Base-by-base conservation (phyloP, 768 basidiomycete genomes). In the Amyloporia xantha region DNA sequence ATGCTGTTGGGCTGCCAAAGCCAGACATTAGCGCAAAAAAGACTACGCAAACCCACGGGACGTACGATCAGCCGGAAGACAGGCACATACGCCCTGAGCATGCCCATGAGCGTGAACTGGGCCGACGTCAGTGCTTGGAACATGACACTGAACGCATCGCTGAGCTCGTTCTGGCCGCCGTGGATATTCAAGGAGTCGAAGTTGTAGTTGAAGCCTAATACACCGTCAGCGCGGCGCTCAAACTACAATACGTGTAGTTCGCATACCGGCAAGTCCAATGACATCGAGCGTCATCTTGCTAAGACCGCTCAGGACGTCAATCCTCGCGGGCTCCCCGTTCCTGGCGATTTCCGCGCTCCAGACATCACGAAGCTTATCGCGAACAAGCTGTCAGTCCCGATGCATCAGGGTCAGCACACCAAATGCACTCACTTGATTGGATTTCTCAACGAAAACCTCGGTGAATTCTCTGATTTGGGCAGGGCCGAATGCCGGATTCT, bases 401-500 rank as follows among this genome's bases (percentile, higher is more conserved):
- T n/a, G n/a, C n/a, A n/a, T n/a, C n/a, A n/a, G n/a, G n/a, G n/a
- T n/a, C n/a, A n/a, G n/a, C 33, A 35, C n/a, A n/a, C n/a, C n/a
- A n/a, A n/a, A n/a, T n/a, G 9, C 7, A 11, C 40, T 25, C 56
- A 79, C 82, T 60, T 76, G 62, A 0, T 71, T 55, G 1, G 82
- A 64, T 59, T 82, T 84, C 3, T 74, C 70, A 2, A 81, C 53
- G 50, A 85, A 84, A 9, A 78, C 75, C 9, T 68, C 69, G 0
- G 78, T 79, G 10, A 84, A 57, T 36, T 75, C 76, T 3, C 81
- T 68, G 24, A 85, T 71, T 55, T 84, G 81, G 1, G 70, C 63
- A 1, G 71, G 69, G 1, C 82, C 80, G 54, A 86, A 86, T 0
- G 82, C 82, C 11, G 83, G 83, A 53, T 84, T 86, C 83, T 73